Conservation (phyloP, 306 rosid species). For the Trichosanthes cucumerina region DNA sequence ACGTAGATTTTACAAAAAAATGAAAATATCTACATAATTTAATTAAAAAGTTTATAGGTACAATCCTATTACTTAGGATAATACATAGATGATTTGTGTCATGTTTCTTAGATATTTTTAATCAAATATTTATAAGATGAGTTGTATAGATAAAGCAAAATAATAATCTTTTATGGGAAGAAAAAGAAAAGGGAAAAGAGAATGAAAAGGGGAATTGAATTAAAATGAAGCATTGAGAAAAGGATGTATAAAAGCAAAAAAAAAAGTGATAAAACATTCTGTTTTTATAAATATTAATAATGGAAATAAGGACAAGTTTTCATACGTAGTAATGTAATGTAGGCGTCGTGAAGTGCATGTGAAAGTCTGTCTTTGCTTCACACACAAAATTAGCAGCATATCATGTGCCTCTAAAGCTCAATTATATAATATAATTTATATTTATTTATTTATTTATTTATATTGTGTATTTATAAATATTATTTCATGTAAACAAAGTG, state of each 20-base stretch:
- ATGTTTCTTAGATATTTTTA: not conserved
- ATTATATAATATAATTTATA: not conserved
- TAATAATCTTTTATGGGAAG: no score
- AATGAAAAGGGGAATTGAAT: no score
- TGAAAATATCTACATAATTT: no score
- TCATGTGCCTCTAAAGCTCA: conserved; percentile 9
- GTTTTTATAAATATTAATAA: not conserved
- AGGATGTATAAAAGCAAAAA: not conserved
- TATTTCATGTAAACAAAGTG: not conserved
- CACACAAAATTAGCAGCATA: not conserved
- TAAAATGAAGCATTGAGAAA: not conserved
- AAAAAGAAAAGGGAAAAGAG: no score
- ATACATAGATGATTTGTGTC: not conserved
- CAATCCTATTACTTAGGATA: not conserved
- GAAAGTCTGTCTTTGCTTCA: conserved; percentile 2
- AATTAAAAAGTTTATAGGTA: not conserved
- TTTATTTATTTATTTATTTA: not conserved
- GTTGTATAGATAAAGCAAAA: not conserved
- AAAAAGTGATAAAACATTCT: not conserved
- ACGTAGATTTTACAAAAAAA: no score
- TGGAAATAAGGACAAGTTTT: not conserved
- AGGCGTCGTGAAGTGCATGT: conserved; percentile 9
- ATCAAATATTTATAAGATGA: not conserved
- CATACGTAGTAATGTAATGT: not conserved
- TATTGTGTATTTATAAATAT: not conserved